Evolutionary conservation across 441 rosid genomes (phyloP).

Genomic region (Melianthus villosus): DNA sequence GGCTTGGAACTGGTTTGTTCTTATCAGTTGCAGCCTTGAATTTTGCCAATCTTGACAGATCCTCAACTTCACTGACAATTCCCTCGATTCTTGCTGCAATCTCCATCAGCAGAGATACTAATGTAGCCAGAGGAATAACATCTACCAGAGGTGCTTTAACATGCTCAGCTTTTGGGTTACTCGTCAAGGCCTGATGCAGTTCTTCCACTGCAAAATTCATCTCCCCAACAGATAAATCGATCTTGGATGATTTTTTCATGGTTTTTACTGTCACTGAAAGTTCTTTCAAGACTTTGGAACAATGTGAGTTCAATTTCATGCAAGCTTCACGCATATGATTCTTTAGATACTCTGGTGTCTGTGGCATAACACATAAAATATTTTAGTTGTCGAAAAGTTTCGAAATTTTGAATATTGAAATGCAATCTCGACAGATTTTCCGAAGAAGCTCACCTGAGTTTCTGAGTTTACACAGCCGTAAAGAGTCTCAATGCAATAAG

Average conservation of each 20-base stretch:
- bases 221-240: conserved; percentile 23
- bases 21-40: no score
- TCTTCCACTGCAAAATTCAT: conserved; percentile 40
- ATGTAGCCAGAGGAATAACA: no score
- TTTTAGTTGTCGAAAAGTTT: background rate
- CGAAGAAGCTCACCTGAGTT: conserved; percentile 21
- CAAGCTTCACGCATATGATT: conserved; percentile 21
- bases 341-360: conserved; percentile 29
- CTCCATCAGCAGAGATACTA: no score
- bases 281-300: conserved; percentile 31
- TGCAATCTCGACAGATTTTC: background rate
- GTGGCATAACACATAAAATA: background rate
- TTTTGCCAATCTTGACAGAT: no score
- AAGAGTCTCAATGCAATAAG: conserved; percentile 40
- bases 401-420: background rate
- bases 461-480: conserved; percentile 20
- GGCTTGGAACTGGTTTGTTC: no score
- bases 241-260: conserved; percentile 26
- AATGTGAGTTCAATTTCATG: conserved; percentile 20
- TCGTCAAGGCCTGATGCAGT: conserved; percentile 31
- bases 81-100: no score
- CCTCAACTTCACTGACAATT: no score
- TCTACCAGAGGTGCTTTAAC: no score
- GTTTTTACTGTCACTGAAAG: conserved; percentile 22
- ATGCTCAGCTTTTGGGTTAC: no score